Evolutionary conservation across 78 protist genomes (phyloP).

Genomic region (Pigoraptor vietnamica): DNA sequence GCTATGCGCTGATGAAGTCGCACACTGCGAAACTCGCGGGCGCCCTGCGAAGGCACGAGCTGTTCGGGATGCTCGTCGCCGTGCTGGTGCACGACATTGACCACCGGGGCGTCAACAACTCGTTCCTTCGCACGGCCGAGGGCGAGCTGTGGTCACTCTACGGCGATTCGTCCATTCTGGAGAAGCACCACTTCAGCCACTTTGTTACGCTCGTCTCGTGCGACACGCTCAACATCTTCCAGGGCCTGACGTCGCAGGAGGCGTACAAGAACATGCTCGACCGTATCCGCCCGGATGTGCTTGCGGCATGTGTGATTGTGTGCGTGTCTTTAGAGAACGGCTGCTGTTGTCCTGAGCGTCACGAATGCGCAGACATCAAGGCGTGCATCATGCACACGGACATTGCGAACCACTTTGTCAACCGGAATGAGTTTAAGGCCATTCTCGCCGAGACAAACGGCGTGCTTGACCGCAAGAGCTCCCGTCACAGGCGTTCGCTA

Average conservation of each 20-base stretch:
- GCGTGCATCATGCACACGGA: not conserved
- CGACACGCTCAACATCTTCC: not conserved
- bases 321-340: too few relatives aligned
- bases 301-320: not conserved
- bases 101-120: constrained; percentile 82
- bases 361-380: not conserved
- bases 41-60: constrained; percentile 11
- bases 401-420: not conserved
- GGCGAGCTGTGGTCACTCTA: constrained; percentile 58
- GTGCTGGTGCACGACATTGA: constrained; percentile 62
- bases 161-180: constrained; percentile 69
- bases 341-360: too few relatives aligned
- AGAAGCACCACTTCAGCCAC: constrained; percentile 62
- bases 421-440: not conserved
- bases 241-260: not conserved
- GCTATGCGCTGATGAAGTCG: not conserved
- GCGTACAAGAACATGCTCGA: not conserved
- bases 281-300: not conserved
- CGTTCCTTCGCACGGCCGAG: constrained; percentile 51
- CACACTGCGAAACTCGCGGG: not conserved
- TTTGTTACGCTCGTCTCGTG: not conserved
- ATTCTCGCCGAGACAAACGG: not conserved
- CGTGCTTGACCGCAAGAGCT: not conserved
- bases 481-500: not conserved
- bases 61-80: constrained; percentile 51